Conservation (phyloP, 805 yeast genomes). For the Cyberlindnera maritima region DNA sequence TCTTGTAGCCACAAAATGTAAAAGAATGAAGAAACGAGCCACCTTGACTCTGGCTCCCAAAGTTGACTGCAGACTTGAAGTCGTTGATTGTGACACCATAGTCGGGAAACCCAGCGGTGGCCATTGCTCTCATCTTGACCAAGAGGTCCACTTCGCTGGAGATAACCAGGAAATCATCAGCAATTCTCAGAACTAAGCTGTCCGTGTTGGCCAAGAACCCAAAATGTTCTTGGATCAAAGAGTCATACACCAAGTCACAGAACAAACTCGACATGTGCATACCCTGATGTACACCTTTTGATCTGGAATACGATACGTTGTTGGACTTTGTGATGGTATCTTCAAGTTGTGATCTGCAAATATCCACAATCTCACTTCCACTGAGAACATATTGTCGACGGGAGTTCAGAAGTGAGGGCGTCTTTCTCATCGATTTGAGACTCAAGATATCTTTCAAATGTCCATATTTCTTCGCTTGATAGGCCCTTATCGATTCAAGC, state of each 20-base stretch:
- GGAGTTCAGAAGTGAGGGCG: neutral
- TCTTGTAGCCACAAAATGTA: slow-evolving; percentile 42
- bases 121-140: slow-evolving; percentile 25
- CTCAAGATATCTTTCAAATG: neutral
- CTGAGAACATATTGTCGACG: slow-evolving; percentile 29
- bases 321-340: slow-evolving; percentile 44
- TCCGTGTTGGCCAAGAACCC: slow-evolving; percentile 23
- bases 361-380: slow-evolving; percentile 41
- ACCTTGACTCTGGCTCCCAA: slow-evolving; percentile 15
- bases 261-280: slow-evolving; percentile 70
- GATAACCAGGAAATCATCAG: slow-evolving; percentile 83
- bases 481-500: neutral
- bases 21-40: slow-evolving; percentile 11
- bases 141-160: slow-evolving; percentile 41
- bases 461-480: neutral
- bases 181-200: slow-evolving; percentile 56
- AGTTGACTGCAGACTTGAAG: slow-evolving; percentile 37
- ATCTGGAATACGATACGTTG: slow-evolving; percentile 42
- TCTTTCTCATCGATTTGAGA: neutral
- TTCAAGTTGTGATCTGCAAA: slow-evolving; percentile 52
- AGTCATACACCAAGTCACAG: slow-evolving; percentile 72
- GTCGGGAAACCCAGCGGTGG: slow-evolving; percentile 37
- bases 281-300: slow-evolving; percentile 81
- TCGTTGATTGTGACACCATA: slow-evolving; percentile 30
- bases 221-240: slow-evolving; percentile 41